Conservation (phyloP, 345 rosid species). For the Brassica incana region DNA sequence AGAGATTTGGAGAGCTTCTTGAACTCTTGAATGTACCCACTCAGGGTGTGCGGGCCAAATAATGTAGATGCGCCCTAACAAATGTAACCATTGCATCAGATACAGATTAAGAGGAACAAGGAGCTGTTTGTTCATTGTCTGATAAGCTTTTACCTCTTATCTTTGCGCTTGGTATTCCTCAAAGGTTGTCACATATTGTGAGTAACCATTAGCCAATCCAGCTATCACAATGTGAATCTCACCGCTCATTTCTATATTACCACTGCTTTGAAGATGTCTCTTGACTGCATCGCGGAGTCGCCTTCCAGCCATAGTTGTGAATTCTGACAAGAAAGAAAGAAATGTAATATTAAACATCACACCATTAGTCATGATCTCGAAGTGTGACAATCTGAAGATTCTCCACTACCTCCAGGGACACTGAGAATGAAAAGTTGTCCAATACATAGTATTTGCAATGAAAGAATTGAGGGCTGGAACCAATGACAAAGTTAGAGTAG, state of each 20-base stretch:
- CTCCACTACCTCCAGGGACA: conserved; percentile 85
- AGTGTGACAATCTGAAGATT: conserved; percentile 13
- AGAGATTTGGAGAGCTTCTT: conserved; percentile 73
- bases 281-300: conserved; percentile 96
- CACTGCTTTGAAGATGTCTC: conserved; percentile 56
- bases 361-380: conserved; percentile 1
- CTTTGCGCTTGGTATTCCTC: conserved; percentile 94
- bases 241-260: conserved; percentile 44
- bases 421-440: conserved; percentile 90
- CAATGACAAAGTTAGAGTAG: conserved; percentile 21
- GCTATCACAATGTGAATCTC: conserved; percentile 82
- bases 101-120: conserved; percentile 11
- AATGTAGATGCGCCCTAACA: conserved; percentile 93
- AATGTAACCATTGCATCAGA: conserved; percentile 22
- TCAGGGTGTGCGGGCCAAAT: conserved; percentile 87
- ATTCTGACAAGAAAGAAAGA: conserved; percentile 54
- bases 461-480: conserved; percentile 92
- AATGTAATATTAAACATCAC: background rate
- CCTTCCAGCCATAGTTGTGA: conserved; percentile 99
- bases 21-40: conserved; percentile 92
- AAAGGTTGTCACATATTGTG: conserved; percentile 88
- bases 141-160: conserved; percentile 70
- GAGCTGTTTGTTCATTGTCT: background rate
- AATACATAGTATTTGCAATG: conserved; percentile 79
- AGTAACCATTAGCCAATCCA: conserved; percentile 89